Conservation (phyloP, 257 asterid genomes). For the Solanum pimpinellifolium region DNA sequence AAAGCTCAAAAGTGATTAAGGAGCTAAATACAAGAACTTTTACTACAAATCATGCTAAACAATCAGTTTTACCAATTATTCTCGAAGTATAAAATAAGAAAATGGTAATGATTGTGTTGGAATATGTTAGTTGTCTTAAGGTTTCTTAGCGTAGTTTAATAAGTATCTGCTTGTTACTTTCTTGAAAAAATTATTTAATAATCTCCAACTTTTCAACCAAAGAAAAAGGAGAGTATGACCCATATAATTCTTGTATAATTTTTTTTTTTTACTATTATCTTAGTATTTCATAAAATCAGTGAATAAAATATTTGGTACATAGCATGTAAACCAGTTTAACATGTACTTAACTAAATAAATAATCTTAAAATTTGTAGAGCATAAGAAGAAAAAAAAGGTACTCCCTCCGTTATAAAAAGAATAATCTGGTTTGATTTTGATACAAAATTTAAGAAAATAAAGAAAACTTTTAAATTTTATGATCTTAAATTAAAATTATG, state of each 20-base stretch:
- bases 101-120: background rate
- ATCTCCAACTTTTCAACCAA: background rate
- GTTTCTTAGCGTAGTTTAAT: slow-evolving; percentile 1
- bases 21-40: background rate
- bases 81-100: background rate
- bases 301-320: background rate
- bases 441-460: no score
- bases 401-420: no score
- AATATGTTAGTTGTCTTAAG: background rate
- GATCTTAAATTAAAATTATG: no score
- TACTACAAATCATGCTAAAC: background rate
- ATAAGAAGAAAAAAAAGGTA: no score
- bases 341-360: background rate
- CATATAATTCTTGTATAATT: background rate
- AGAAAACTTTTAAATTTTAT: no score
- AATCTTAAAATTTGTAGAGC: background rate
- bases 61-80: background rate
- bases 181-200: background rate
- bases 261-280: background rate
- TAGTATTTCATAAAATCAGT: background rate
- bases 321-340: background rate
- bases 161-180: background rate
- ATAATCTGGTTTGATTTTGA: no score
- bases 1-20: background rate
- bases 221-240: background rate